phyloP scores from a whole-genome alignment of 257 asterid species.

The Verbascum thapsus region DNA sequence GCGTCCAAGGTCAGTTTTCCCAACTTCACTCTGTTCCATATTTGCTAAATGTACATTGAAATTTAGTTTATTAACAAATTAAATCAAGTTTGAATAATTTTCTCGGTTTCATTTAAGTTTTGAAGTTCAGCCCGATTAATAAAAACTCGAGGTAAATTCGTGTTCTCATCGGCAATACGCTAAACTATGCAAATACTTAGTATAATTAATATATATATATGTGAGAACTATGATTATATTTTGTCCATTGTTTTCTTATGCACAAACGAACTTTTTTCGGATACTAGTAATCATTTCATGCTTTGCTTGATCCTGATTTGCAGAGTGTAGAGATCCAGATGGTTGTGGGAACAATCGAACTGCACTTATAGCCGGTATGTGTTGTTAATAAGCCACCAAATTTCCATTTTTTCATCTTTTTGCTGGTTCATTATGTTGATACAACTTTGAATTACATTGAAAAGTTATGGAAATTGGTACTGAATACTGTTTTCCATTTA shows the following conservation, averaged over 20 bases:
- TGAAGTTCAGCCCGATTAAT: too few relatives aligned
- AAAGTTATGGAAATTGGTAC: background rate
- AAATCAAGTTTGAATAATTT: too few relatives aligned
- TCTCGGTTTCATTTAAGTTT: too few relatives aligned
- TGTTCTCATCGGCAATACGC: too few relatives aligned
- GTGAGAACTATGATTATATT: too few relatives aligned
- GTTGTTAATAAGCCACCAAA: background rate
- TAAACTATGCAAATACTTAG: too few relatives aligned
- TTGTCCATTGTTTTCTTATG: background rate
- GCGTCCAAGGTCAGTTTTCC: constrained; percentile 51
- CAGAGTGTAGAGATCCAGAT: constrained; percentile 67
- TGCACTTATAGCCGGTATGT: constrained; percentile 76
- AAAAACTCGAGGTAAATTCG: too few relatives aligned
- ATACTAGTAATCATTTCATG: background rate
- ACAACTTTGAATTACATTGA: background rate
- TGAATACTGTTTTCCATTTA: background rate
- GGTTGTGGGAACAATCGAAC: constrained; percentile 61
- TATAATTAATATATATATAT: too few relatives aligned
- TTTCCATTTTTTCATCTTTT: background rate
- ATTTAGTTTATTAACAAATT: too few relatives aligned
- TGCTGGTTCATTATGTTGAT: too few relatives aligned
- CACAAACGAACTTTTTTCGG: background rate
- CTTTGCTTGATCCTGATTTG: background rate
- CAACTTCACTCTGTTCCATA: background rate
- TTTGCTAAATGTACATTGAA: too few relatives aligned